phyloP scores from a whole-genome alignment of 1,139 yeast species.

The Blastobotrys elegans region DNA sequence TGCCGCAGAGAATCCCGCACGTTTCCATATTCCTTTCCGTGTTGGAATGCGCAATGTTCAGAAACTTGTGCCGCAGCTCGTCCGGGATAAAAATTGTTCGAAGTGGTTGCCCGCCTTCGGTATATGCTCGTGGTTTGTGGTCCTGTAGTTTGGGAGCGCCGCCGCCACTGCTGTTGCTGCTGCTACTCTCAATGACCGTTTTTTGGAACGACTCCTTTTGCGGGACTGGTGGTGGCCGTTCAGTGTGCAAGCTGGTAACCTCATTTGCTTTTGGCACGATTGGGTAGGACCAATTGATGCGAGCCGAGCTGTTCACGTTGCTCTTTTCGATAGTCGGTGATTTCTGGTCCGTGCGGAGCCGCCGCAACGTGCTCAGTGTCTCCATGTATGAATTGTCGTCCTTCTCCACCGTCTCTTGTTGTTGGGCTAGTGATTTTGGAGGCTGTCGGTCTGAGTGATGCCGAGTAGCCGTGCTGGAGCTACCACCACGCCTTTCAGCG shows the following conservation, averaged over 20 bases:
- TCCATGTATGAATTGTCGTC: conserved; percentile 19
- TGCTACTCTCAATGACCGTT: neutral
- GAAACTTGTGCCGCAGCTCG: conserved; percentile 39
- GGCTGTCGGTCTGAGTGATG: neutral
- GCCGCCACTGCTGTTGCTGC: neutral
- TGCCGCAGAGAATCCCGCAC: conserved; percentile 59
- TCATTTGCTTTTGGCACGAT: conserved; percentile 15
- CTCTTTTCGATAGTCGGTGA: neutral
- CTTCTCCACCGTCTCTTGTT: neutral
- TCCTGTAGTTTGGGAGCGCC: conserved; percentile 19
- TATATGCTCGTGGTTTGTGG: conserved; percentile 40
- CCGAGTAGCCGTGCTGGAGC: neutral
- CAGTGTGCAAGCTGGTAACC: neutral
- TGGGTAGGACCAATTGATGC: conserved; percentile 17
- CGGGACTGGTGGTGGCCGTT: conserved; percentile 17
- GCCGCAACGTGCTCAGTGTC: conserved; percentile 20
- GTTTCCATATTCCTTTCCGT: conserved; percentile 51
- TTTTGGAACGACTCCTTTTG: neutral
- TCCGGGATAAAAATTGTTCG: conserved; percentile 48
- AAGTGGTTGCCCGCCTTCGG: conserved; percentile 51
- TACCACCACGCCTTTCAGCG: neutral
- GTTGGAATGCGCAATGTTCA: conserved; percentile 43
- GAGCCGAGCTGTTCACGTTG: neutral
- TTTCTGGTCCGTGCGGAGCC: conserved; percentile 12
- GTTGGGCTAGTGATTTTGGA: neutral